phyloP scores from a whole-genome alignment of 2,329 filamentous ascomycete species.

The Penicillium verrucosum region DNA sequence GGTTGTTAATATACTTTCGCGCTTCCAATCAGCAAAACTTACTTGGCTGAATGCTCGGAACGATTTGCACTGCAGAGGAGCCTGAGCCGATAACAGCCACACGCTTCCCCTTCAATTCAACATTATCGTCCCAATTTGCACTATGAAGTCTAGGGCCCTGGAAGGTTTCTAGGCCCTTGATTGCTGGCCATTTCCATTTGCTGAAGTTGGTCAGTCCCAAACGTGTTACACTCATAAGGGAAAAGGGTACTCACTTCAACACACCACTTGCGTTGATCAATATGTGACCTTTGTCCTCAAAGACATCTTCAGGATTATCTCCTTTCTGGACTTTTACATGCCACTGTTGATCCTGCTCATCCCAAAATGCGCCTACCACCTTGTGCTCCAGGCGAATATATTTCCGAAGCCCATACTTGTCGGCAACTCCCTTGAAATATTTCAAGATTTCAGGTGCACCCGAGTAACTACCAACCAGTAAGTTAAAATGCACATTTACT shows the following conservation, averaged over 20 bases:
- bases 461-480: constrained; percentile 19
- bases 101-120: constrained; percentile 47
- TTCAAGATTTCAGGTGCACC: constrained; percentile 26
- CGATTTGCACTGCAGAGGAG: constrained; percentile 24
- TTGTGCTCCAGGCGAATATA: constrained; percentile 27
- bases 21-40: not conserved
- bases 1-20: not conserved
- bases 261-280: constrained; percentile 14
- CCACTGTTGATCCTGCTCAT: constrained; percentile 30
- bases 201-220: not conserved
- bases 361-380: constrained; percentile 29
- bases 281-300: constrained; percentile 10
- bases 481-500: not conserved
- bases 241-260: constrained; percentile 8
- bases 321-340: constrained; percentile 22
- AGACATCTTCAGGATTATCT: constrained; percentile 1
- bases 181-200: constrained; percentile 16
- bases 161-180: constrained; percentile 7
- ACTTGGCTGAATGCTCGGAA: constrained; percentile 22
- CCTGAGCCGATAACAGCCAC: constrained; percentile 24
- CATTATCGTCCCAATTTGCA: constrained; percentile 29
- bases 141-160: constrained; percentile 9
- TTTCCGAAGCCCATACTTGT: constrained; percentile 26
- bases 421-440: constrained; percentile 27
- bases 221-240: not conserved